A percentile compares a stretch with the other conserved stretches of the same genome.
Evolutionary conservation across 495 filamentous ascomycete species (phyloP).

Genomic region (Penicillium turbatum): DNA sequence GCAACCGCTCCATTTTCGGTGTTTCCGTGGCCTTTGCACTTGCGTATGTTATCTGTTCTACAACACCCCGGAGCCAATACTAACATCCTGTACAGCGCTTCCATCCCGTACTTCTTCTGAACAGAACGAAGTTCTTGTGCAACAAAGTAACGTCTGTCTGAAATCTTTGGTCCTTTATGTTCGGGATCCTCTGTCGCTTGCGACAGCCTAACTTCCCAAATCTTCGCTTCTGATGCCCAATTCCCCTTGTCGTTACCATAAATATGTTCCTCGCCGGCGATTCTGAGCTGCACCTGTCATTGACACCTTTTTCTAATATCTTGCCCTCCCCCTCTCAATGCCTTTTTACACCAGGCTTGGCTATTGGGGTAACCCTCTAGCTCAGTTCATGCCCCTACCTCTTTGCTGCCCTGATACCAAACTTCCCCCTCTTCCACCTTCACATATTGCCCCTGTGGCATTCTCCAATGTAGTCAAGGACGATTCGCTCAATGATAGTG

Average conservation of each 20-base stretch:
- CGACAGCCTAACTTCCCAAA: constrained; percentile 6
- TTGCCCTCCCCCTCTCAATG: constrained; percentile 2
- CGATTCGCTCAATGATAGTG: constrained; percentile 10
- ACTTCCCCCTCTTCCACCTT: neutral
- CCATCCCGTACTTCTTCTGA: constrained; percentile 48
- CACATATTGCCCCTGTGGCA: neutral
- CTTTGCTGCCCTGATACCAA: constrained; percentile 2
- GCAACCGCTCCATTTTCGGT: constrained; percentile 77
- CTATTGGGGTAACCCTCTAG: neutral
- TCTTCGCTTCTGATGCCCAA: constrained; percentile 9
- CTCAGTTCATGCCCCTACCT: neutral
- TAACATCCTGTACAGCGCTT: constrained; percentile 34
- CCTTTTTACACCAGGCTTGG: constrained; percentile 2
- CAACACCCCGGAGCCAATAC: neutral
- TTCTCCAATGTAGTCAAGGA: neutral
- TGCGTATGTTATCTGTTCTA: constrained; percentile 61
- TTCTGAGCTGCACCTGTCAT: constrained; percentile 14
- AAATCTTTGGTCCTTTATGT: neutral
- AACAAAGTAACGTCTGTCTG: neutral
- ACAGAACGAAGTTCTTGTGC: neutral
- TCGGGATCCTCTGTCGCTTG: constrained; percentile 2
- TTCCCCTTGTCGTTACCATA: constrained; percentile 29
- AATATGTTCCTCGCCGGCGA: constrained; percentile 28
- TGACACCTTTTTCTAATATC: constrained; percentile 20
- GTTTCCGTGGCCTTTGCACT: constrained; percentile 79